A percentile compares a stretch with the other conserved stretches of the same genome.
Evolutionary conservation across 2,329 filamentous ascomycete species (phyloP).

Genomic region (Aureobasidium sp.): DNA sequence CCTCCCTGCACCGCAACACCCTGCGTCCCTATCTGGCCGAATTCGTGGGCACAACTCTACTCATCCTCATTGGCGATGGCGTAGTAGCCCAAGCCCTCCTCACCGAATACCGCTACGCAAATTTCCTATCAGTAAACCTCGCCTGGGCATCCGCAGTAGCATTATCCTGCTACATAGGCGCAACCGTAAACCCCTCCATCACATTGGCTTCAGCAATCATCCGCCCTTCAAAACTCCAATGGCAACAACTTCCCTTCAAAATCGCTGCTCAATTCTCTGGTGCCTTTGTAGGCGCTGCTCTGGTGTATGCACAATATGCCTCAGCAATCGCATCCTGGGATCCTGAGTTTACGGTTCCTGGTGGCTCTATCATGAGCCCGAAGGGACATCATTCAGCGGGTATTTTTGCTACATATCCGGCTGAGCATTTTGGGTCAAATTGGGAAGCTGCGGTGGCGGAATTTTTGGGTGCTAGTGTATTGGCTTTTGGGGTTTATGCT

Average conservation of each 20-base stretch:
- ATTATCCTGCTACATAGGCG: neutral
- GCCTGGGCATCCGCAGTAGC: conserved; percentile 7
- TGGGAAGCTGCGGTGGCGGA: conserved; percentile 6
- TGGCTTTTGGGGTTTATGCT: neutral
- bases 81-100: conserved; percentile 6
- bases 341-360: conserved; percentile 8
- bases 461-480: neutral
- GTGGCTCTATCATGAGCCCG: neutral
- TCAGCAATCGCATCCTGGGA: conserved; percentile 6
- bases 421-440: neutral
- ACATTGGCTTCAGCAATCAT: neutral
- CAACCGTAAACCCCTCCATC: conserved; percentile 3
- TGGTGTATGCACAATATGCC: neutral
- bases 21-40: conserved; percentile 5
- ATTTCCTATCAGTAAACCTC: neutral
- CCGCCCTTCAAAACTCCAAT: neutral
- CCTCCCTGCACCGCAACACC: neutral
- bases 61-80: conserved; percentile 9
- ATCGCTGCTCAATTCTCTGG: neutral
- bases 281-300: conserved; percentile 1
- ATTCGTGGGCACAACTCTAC: conserved; percentile 2
- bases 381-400: conserved; percentile 7
- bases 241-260: neutral
- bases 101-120: conserved; percentile 1
- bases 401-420: conserved; percentile 10